These are phyloP conservation scores for Reutealis trisperma DNA, from an alignment of 345 rosid species.

Conservation along the genomic window DNA sequence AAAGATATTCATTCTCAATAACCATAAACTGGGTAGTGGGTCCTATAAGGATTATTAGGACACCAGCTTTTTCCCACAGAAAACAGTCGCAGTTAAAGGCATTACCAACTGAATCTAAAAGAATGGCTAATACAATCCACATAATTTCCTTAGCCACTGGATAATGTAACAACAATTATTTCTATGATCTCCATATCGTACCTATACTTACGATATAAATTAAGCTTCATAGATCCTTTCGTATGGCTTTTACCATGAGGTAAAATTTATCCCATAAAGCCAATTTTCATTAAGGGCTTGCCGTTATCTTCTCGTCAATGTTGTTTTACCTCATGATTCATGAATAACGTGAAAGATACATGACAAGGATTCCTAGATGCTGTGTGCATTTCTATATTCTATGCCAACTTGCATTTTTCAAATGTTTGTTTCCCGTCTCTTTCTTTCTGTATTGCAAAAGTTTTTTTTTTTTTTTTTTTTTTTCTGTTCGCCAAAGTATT, in stretches of 20 bases:
- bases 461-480: slow-evolving; percentile 4
- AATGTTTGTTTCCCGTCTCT: background rate
- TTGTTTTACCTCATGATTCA: background rate
- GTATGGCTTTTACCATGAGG: background rate
- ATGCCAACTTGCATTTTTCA: background rate
- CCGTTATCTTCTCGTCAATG: background rate
- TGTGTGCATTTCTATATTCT: background rate
- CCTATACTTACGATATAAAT: background rate
- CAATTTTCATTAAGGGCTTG: background rate
- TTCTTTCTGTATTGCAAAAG: background rate
- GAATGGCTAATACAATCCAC: background rate
- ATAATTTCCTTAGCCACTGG: background rate
- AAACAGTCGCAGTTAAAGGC: background rate
- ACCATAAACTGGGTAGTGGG: background rate
- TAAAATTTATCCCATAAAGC: background rate
- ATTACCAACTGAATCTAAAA: background rate
- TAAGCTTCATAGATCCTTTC: background rate
- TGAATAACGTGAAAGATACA: background rate
- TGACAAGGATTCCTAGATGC: background rate
- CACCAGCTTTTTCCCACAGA: background rate
- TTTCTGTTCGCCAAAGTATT: background rate
- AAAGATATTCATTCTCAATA: background rate
- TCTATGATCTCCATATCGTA: background rate
- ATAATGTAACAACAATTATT: background rate
- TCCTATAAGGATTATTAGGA: background rate